Evolutionary conservation across 306 rosid species (phyloP), one percentile per base, ranked within the genome.

Genomic region (Acacia crassicarpa): DNA sequence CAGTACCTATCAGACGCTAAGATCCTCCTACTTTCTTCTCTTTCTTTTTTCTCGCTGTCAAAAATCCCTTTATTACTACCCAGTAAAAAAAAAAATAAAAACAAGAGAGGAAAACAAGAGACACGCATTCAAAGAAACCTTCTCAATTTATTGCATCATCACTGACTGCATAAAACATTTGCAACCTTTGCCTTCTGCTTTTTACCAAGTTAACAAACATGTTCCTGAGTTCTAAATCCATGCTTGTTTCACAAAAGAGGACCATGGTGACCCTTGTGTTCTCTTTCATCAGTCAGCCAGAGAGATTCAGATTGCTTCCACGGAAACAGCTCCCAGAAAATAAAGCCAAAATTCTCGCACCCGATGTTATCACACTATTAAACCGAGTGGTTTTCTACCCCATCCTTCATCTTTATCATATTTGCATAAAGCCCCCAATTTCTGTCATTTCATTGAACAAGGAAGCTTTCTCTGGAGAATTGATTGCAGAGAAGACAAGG

Each of bases 401-500:
- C 56, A 70, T 11, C 25, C 38, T 43, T 43, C 13, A 41, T 68
- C 17, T 40, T 71, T 4, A 45, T 45, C 40, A 71, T 54, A 53
- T 45, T 67, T 23, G 80, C 48, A 32, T 2, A 68, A 53, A 16
- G 70, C 13, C 35, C 63, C 65, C 82, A 46, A 49, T 23, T 58
- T 14, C 33, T 44, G 51, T 75, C 76, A 72, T 30, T 49, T 44
- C 74, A 46, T 43, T 12, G 72, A 38, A 80, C 72, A 68, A 78
- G 2, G 22, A 32, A 51, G 65, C 58, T 70, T 72, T 32, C 35
- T 5, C 58, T 25, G 75, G 78, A 59, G 68, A 74, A 45, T 80
- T 45, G 83, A 81, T 76, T 82, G 74, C 71, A 80, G 63, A 80
- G 84, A 82, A 78, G 84, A 86, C 74, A 22, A 85, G 83, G 78